phyloP scores from a whole-genome alignment of 1,284 basidiomycete genomes.

The Rhodotorula sp. region DNA sequence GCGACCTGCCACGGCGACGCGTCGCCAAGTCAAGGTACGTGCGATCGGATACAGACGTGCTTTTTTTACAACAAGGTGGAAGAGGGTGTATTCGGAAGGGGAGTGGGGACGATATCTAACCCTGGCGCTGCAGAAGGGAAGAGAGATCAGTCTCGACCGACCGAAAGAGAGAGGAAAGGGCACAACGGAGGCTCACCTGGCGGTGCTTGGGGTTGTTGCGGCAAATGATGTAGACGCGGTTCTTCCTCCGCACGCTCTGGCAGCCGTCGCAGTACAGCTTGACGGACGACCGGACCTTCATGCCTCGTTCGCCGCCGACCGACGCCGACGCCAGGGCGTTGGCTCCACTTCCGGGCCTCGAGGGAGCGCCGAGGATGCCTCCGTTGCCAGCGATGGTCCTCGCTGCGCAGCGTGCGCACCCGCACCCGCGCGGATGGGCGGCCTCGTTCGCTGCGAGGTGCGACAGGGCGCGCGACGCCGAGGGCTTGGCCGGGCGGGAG shows the following conservation, averaged over 20 bases:
- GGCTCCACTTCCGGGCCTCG: background rate
- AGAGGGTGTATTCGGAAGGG: background rate
- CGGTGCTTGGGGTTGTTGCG: conserved; percentile 95
- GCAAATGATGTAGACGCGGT: conserved; percentile 89
- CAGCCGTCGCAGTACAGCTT: conserved; percentile 58
- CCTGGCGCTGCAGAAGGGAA: background rate
- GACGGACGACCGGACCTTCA: conserved; percentile 95
- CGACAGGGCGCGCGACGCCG: conserved; percentile 14
- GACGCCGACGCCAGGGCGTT: background rate
- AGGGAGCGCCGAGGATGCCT: conserved; percentile 1
- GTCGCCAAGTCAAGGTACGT: too few species aligned
- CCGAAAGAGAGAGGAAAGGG: background rate
- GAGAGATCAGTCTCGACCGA: too few species aligned
- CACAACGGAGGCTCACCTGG: conserved; percentile 63
- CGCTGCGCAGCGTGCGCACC: conserved; percentile 30
- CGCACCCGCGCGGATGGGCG: conserved; percentile 24
- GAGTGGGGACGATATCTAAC: background rate
- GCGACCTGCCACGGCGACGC: too few species aligned
- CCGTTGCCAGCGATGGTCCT: background rate
- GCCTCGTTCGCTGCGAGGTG: conserved; percentile 14
- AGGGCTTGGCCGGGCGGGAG: conserved; percentile 16
- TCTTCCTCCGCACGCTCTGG: conserved; percentile 62
- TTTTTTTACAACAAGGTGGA: background rate
- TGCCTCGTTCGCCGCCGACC: conserved; percentile 59
- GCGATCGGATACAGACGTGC: too few species aligned